Base-by-base conservation (phyloP, 2,329 filamentous ascomycete species). In the Sporothrix mexicana region DNA sequence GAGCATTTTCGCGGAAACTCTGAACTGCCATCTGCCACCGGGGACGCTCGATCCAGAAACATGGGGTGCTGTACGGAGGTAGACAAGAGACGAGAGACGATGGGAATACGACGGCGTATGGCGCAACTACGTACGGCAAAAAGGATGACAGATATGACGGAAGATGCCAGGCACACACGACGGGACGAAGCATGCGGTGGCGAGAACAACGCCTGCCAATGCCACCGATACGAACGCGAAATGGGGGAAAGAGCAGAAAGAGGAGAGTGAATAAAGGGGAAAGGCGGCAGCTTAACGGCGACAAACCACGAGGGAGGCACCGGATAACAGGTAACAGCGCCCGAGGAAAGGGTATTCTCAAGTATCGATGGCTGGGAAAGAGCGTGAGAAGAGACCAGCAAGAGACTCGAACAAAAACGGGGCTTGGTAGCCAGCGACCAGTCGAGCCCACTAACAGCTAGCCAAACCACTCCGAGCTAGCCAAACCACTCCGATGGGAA, bases 381-480 rank as follows among this genome's bases (percentile, higher is more conserved):
- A 12, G 2, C 2, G 20, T 12, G 20, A 25, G 20, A 25, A 55
- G 9, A 23, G 12, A 25, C 20, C 47, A 3, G 15, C 13, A 51
- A 15, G 47, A n/a, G n/a, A 15, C 47, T n/a, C 47, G 47, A n/a
- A 45, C 62, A 66, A 66, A 66, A 36, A 23, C 59, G n/a, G 62
- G 62, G 0, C 43, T 25, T 47, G 3, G 43, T 66, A 23, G 23
- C 64, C 45, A 23, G 64, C 23, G 23, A 47, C 61, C n/a, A 25
- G 61, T 17, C 25, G 61, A 25, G 25, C 15, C 43, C 64, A 15
- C 64, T 67, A 67, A 23, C 45, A n/a, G 15, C 66, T 53, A 68
- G 66, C 25, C 66, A 68, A 68, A 68, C 66, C 66, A 53, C 47
- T 43, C 66, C 66, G 25, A 41, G 15, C 66, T 53, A 68, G 66